Base-by-base conservation (phyloP, 148 eudicot species). In the Spergularia marina region DNA sequence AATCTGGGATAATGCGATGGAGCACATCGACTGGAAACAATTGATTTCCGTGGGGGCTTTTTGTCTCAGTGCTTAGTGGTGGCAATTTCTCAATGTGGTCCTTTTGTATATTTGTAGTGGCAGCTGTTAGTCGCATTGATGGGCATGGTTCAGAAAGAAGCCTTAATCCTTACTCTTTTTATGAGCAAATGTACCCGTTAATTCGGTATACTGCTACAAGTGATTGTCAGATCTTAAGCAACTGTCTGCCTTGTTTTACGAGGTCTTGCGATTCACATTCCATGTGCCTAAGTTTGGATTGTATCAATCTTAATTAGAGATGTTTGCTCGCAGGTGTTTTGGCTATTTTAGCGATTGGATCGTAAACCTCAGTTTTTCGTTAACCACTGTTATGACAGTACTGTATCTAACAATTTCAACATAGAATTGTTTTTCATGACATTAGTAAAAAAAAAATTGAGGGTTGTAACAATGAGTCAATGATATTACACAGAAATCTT, bases 41-140 rank as follows among this genome's bases (percentile, higher is more conserved):
- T 49, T 30, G 25, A 69, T 20, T 30, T 54, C 75, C 71, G 61
- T 56, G 18, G 12, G 40, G 75, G 59, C 62, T 44, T 68, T 14
- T 69, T n/a, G 12, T 6, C 39, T 51, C 75, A 62, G 53, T 49
- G 78, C 53, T 61, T 25, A 39, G 63, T 49, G 76, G 18, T 71
- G 68, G 49, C 60, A 36, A 36, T 4, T 51, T 55, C 60, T 15
- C 23, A 55, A 67, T 57, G 54, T 67, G 64, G 76, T 59, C 41
- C 65, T 69, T 51, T 41, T 76, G 83, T 80, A 80, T 72, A 80
- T 80, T 65, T 72, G 76, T 80, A 75, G 74, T 44, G 75, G 75
- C 61, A 49, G 80, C 73, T 66, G 56, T 53, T 73, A 60, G 74
- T 49, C 73, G 17, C 64, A 71, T 76, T 63, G 67, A 34, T 74